phyloP scores from a whole-genome alignment of 2,329 filamentous ascomycete species.

The Xylariaceae sp. region DNA sequence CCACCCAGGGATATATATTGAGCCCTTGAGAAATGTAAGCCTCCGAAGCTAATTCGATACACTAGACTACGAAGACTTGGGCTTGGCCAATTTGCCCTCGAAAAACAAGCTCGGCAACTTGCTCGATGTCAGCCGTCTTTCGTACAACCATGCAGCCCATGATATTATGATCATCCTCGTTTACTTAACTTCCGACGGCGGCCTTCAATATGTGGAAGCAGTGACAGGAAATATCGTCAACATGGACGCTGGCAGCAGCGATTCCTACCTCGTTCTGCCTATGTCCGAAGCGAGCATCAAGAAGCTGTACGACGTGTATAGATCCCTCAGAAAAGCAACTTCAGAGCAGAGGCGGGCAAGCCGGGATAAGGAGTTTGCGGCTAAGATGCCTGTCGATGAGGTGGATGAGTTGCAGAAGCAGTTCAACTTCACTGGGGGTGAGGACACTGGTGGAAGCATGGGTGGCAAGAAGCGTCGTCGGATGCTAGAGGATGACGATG shows the following conservation, averaged over 20 bases:
- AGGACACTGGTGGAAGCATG: neutral
- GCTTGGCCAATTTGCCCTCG: conserved; percentile 16
- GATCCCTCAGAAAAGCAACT: conserved; percentile 13
- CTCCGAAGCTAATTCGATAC: no score
- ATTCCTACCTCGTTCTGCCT: conserved; percentile 14
- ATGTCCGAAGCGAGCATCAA: conserved; percentile 19
- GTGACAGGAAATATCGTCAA: conserved; percentile 8
- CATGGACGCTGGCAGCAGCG: neutral
- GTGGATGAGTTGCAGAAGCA: conserved; percentile 18
- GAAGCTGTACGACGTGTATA: conserved; percentile 21
- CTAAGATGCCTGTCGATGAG: conserved; percentile 9
- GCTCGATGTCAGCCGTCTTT: conserved; percentile 21
- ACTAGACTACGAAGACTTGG: conserved; percentile 17
- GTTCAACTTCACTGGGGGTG: conserved; percentile 8
- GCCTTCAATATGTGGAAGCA: conserved; percentile 10
- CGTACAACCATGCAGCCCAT: conserved; percentile 8
- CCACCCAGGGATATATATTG: no score
- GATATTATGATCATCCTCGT: conserved; percentile 17
- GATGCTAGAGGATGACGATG: conserved; percentile 16
- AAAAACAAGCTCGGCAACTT: conserved; percentile 24
- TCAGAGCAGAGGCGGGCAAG: conserved; percentile 18
- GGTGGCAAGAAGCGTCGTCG: conserved; percentile 17
- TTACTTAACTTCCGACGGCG: neutral
- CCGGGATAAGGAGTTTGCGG: conserved; percentile 19
- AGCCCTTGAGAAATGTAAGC: no score